Base-by-base conservation (phyloP, 495 filamentous ascomycete genomes). In the Elasticomyces elasticus region DNA sequence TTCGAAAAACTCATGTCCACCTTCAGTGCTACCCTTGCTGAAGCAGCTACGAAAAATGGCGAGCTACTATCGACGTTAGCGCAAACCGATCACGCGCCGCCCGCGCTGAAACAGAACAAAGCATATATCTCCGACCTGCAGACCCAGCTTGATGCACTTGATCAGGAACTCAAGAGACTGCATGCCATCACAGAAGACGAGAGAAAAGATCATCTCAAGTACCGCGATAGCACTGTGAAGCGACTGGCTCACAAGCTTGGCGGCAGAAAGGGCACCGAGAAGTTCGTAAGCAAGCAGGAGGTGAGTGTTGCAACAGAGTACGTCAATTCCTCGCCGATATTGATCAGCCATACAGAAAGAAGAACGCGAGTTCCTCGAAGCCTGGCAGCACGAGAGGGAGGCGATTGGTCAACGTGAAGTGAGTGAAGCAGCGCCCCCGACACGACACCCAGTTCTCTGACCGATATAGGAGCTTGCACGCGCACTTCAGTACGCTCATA, bases 351-450 rank as follows among this genome's bases (percentile, higher is more conserved):
- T n/a, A n/a, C n/a, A 63, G 19, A 75, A 76, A 60, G 74, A 77
- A 50, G 76, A 76, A 63, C 56, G 58, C 15, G 73, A 76, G 51
- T 76, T 75, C 58, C 68, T 74, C 30, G 66, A 69, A 11, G 72
- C 69, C 6, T 61, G 75, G 43, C 68, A 74, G 30, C 35, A 64
- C 26, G 69, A 73, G 56, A 63, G 67, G 25, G 59, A 66, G 20
- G 67, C 62, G 15, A 66, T 72, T 51, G 65, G 70, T 17, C 52
- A 65, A 15, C 64, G 69, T 12, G 63, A 65, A 20, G 40, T 49
- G 9, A 25, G 24, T 49, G n/a, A n/a, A n/a, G n/a, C n/a, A 11
- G 19, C 12, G n/a, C 27, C 23, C 12, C 28, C 23, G 13, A 49
- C 9, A 11, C 12, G 45, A 26, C 22, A 49, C n/a, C 28, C 10